Base-by-base conservation (phyloP, 202 grass and related monocot species). In the Setaria viridis region DNA sequence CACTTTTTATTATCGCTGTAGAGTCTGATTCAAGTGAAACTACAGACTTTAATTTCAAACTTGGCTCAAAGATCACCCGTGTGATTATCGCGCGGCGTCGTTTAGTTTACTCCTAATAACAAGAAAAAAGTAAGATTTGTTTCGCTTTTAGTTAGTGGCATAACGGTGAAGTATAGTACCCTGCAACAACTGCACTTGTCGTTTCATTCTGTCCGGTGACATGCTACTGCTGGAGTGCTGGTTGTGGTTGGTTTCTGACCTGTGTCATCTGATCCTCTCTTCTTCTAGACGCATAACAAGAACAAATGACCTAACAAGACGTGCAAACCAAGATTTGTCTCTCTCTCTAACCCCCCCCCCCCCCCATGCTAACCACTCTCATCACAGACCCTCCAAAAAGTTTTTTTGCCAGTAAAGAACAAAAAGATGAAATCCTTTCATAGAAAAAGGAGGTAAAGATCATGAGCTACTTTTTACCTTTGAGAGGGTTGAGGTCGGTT, bases 121-220 rank as follows among this genome's bases (percentile, higher is more conserved):
- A 17, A 83, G 11, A 72, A 72, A 78, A 78, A 78, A 46, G 56
- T 33, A 34, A 30, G 65, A 78, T 64, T 65, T 72, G 56, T 14
- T 71, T 80, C 58, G 41, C 67, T 88, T 88, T 82, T 62, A 62
- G 56, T 37, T 74, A 47, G 75, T 84, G 81, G 65, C 49, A 79
- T 49, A 65, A 63, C 56, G 32, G 72, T 56, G 46, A 47, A 80
- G 65, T 42, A 41, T n/a, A 55, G 46, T 42, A 41, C 20, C 30
- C 62, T 67, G 73, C 81, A 88, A 84, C 81, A 79, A 88, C 87
- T 84, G 25, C 86, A 35, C 29, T 84, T 67, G 87, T 74, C 86
- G 74, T 72, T 70, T 84, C 47, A 59, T 43, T 66, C 37, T 0
- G 35, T 2, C 51, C 43, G 72, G 62, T 54, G 86, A 29, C 42